Conservation (phyloP, 495 filamentous ascomycete genomes). For the Penicillium cosmopolitanum region DNA sequence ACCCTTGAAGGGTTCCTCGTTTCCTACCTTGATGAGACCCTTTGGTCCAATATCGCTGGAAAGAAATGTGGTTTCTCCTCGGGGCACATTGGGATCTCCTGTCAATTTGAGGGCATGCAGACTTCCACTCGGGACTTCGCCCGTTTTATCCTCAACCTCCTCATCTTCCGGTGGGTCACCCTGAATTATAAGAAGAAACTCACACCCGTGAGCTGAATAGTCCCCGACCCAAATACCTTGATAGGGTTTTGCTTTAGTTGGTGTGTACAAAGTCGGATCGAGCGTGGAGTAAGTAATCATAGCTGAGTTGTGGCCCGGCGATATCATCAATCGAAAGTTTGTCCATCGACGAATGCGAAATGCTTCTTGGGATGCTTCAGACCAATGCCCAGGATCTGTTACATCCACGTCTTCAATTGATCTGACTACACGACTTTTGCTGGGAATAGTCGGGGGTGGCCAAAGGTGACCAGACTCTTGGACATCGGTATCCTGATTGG, state of each 20-base stretch:
- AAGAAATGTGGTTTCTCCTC: conserved; percentile 80
- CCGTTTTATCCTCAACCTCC: conserved; percentile 3
- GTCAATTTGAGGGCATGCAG: conserved; percentile 88
- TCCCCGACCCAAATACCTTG: conserved; percentile 93
- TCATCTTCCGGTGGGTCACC: conserved; percentile 43
- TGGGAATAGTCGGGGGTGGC: conserved; percentile 75
- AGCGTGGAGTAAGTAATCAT: conserved; percentile 78
- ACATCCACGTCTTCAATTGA: conserved; percentile 35
- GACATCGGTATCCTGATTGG: conserved; percentile 36
- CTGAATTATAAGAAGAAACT: conserved; percentile 82
- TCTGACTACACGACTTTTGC: conserved; percentile 39
- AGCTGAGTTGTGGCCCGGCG: conserved; percentile 60
- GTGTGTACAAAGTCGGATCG: conserved; percentile 69
- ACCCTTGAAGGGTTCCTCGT: conserved; percentile 70
- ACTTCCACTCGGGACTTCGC: conserved; percentile 48
- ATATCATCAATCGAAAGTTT: conserved; percentile 47
- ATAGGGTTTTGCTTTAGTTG: conserved; percentile 77
- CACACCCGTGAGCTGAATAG: conserved; percentile 84
- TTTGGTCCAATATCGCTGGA: conserved; percentile 71
- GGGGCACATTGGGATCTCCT: conserved; percentile 84
- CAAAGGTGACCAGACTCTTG: conserved; percentile 57
- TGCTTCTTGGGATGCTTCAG: conserved; percentile 60
- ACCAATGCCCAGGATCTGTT: conserved; percentile 40
- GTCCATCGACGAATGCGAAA: conserved; percentile 80
- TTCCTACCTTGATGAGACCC: conserved; percentile 63